phyloP scores from a whole-genome alignment of 441 rosid species.

The Populus hybrid region DNA sequence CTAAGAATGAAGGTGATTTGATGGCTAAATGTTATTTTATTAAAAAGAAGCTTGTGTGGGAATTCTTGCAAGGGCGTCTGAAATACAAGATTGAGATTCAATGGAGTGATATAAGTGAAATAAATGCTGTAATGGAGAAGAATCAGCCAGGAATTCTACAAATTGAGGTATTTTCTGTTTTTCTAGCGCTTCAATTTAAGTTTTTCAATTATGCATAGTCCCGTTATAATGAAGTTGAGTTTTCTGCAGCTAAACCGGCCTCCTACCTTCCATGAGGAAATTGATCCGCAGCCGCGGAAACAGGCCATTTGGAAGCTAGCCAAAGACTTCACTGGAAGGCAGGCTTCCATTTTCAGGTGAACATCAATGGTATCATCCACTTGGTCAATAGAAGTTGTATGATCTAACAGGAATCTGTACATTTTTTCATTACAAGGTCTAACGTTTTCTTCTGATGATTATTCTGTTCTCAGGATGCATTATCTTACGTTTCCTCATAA shows the following conservation, averaged over 20 bases:
- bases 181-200: neutral
- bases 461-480: conserved; percentile 34
- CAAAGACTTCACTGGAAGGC: conserved; percentile 49
- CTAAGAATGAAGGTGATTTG: conserved; percentile 41
- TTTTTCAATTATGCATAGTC: neutral
- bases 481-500: conserved; percentile 31
- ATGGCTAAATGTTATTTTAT: conserved; percentile 56
- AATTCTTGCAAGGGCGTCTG: conserved; percentile 31
- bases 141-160: conserved; percentile 37
- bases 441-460: neutral
- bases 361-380: neutral
- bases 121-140: conserved; percentile 26
- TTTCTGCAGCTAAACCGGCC: conserved; percentile 29
- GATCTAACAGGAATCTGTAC: neutral
- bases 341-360: conserved; percentile 44
- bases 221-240: neutral
- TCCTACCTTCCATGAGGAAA: conserved; percentile 42
- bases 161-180: conserved; percentile 35
- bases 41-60: conserved; percentile 52
- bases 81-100: conserved; percentile 51
- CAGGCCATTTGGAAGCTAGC: conserved; percentile 46
- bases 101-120: conserved; percentile 48
- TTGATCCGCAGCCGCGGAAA: conserved; percentile 52
- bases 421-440: neutral
- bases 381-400: neutral